A percentile compares a stretch with the other conserved stretches of the same genome.
Evolutionary conservation across 2,329 filamentous ascomycete species (phyloP).

Genomic region (Pseudodiploospora longispora): DNA sequence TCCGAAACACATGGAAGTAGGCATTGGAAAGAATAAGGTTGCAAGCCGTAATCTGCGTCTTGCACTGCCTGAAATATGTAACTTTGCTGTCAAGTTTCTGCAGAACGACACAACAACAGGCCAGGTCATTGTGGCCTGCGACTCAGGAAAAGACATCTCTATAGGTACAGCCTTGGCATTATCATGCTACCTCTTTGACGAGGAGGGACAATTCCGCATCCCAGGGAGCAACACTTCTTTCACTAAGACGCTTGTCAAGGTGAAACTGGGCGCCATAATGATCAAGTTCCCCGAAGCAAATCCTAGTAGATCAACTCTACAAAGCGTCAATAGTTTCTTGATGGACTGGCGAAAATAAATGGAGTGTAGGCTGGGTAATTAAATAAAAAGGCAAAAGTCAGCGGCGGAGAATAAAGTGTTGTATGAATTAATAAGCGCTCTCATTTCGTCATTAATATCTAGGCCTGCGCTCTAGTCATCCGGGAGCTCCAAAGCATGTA

Average conservation of each 20-base stretch:
- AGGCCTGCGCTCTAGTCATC: not conserved
- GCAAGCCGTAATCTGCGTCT: conserved; percentile 77
- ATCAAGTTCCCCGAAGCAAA: conserved; percentile 71
- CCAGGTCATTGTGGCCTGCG: conserved; percentile 56
- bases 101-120: conserved; percentile 1
- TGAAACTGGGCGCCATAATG: conserved; percentile 74
- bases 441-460: not conserved
- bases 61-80: conserved; percentile 55
- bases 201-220: conserved; percentile 42
- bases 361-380: not conserved
- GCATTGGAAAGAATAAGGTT: conserved; percentile 63
- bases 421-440: no score
- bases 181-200: conserved; percentile 64
- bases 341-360: conserved; percentile 48
- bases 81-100: conserved; percentile 42
- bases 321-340: conserved; percentile 85
- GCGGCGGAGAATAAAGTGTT: no score
- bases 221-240: conserved; percentile 29
- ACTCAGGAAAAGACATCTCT: conserved; percentile 71
- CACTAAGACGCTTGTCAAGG: conserved; percentile 70
- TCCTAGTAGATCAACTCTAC: conserved; percentile 74
- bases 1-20: conserved; percentile 43
- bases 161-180: conserved; percentile 70
- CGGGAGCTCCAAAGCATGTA: no score
- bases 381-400: not conserved